Base-by-base conservation (phyloP, 768 basidiomycete genomes). In the Peribolospora kevripleyi region DNA sequence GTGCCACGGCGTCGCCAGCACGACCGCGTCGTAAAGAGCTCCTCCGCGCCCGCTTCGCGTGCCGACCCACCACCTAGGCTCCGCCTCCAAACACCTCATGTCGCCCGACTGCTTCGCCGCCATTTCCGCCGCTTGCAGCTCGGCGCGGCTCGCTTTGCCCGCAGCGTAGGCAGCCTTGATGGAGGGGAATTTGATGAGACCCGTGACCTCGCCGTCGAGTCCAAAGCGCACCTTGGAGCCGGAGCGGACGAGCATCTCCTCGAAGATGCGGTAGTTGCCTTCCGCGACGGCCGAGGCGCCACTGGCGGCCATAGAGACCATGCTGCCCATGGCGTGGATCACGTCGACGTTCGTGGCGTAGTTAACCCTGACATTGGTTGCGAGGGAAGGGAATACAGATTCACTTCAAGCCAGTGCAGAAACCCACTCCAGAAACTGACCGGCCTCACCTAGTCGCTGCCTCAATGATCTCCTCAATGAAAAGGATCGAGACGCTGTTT, bases 1-100 rank as follows among this genome's bases (percentile, higher is more conserved):
- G 42, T 84, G 78, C 71, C 78, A 82, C 3, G 91, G 91, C 2
- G 85, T 80, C 2, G 88, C 87, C 54, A 93, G 71, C 63, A 97
- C 79, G 55, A 95, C 75, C 3, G 77, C 78, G 63, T 74, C 76
- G 65, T 84, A 88, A n/a, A 6, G 47, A 50, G 45, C 7, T 52
- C 54, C 11, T 42, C 38, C 42, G 53, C 45, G 13, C 52, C 25
- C 55, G 25, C 37, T 46, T 6, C 57, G 47, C 25, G 60, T 56
- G 14, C 43, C n/a, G 5, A 61, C 42, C 11, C 48, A 56, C 62
- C 51, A 63, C 54, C 50, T 51, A 57, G 3, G 56, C 52, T 3
- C 56, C 60, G 11, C 58, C 56, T 0, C 48, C 51, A 11, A 46
- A 46, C 46, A 14, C 46, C 46, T 10, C 46, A 10, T 14, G 46